phyloP scores from a whole-genome alignment of 2,329 filamentous ascomycete genomes.

The Nothomitra cinnamomea region DNA sequence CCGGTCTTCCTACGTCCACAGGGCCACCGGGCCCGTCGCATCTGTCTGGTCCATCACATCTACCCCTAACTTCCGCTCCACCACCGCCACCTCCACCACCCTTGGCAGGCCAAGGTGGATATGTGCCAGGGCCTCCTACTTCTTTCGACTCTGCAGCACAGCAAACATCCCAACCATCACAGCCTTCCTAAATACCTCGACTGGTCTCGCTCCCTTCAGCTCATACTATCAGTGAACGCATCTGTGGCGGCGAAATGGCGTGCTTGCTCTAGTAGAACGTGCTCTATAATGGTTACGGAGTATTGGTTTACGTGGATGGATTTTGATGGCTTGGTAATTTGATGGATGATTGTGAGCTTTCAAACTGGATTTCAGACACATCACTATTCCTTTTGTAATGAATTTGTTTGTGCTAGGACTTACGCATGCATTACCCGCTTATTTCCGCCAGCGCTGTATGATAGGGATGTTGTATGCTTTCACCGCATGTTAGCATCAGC shows the following conservation, averaged over 20 bases:
- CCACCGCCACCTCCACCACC: not conserved
- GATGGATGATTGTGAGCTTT: not conserved
- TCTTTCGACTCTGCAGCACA: slow-evolving; percentile 2
- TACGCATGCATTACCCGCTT: not conserved
- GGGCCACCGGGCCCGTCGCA: not conserved
- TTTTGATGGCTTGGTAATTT: not conserved
- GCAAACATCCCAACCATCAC: slow-evolving; percentile 1
- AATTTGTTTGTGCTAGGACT: not conserved
- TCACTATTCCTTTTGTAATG: not conserved
- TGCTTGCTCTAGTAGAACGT: not conserved
- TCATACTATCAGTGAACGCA: slow-evolving; percentile 2
- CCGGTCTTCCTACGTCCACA: not conserved
- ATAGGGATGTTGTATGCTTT: slow-evolving; percentile 2
- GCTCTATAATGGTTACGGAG: not conserved
- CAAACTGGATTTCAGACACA: not conserved
- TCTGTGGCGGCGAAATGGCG: slow-evolving; percentile 1
- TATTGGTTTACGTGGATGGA: not conserved
- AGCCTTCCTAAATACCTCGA: not conserved
- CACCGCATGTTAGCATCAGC: not conserved
- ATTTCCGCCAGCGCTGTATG: not conserved
- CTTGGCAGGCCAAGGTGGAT: not conserved
- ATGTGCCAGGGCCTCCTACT: slow-evolving; percentile 1
- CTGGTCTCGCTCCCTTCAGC: not conserved
- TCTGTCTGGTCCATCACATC: not conserved
- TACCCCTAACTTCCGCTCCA: not conserved